Evolutionary conservation across 1,284 basidiomycete species (phyloP).

Genomic region (Irpex sp.): DNA sequence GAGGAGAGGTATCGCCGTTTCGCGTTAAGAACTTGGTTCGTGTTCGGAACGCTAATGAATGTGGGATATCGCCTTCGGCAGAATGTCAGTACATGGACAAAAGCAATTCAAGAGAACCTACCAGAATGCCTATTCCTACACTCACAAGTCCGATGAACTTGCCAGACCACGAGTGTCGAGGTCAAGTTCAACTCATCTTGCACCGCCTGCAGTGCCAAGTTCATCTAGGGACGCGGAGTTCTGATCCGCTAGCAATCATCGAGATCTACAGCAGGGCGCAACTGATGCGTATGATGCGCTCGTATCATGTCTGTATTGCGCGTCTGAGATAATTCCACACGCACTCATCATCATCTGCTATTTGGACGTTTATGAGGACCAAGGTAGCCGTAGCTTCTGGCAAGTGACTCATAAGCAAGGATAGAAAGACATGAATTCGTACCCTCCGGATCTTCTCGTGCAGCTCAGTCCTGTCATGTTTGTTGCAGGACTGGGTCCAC

Average conservation of each 20-base stretch:
- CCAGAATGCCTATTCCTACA: not conserved
- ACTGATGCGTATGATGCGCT: conserved; percentile 1
- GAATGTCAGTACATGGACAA: not conserved
- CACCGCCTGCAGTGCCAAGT: not conserved
- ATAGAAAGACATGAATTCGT: conserved; percentile 69
- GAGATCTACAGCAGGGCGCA: not conserved
- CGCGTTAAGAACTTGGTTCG: not conserved
- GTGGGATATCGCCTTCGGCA: not conserved
- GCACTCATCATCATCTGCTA: not conserved
- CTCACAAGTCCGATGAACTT: not conserved
- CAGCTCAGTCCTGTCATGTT: conserved; percentile 92
- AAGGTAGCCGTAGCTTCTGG: too few species aligned
- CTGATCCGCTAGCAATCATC: not conserved
- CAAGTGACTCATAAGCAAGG: too few species aligned
- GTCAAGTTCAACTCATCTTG: not conserved
- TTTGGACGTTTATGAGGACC: not conserved
- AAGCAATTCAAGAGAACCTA: not conserved
- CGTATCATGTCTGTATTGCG: not conserved
- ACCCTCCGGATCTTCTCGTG: conserved; percentile 76
- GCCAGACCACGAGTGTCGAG: not conserved
- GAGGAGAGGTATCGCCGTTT: not conserved
- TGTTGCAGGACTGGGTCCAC: conserved; percentile 72
- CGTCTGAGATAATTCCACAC: not conserved
- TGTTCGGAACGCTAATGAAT: not conserved
- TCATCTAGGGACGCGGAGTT: not conserved